Evolutionary conservation across 768 basidiomycete species (phyloP), one percentile per base, ranked within the genome.

Genomic region (Leucocoprinus birnbaumii): DNA sequence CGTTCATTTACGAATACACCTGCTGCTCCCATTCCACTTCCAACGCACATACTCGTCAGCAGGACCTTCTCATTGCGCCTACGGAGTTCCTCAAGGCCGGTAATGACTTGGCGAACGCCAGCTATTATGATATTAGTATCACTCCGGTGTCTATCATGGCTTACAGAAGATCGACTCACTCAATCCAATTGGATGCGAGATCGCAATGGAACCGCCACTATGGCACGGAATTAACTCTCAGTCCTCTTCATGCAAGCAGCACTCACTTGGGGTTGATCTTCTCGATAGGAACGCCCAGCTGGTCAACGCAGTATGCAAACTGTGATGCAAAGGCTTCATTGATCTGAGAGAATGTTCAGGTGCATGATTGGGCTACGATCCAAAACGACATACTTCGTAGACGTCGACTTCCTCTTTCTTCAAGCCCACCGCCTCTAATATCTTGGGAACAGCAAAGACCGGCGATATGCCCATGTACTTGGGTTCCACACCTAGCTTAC

Each of bases 301-400:
- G 75, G 63, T 95, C 88, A 7, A 95, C 84, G 50, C 91, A 94
- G 71, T 94, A 89, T n/a, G 89, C 91, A 57, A 92, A 95, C 65
- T 96, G 94, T 1, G 91, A 94, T 0, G 92, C 93, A 58, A 95
- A 96, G 0, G 94, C 94, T 69, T 94, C 89, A 54, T 93, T 92
- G 59, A 91, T 88, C 89, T 92, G 58, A 10, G 56, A 25, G 50
- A 21, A 16, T 24, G 31, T 19, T 22, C 11, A 37, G 31, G 21
- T 25, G 14, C 2, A 2, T 1, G 18, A 41, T 51, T 51, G 19
- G n/a, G 31, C 4, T 3, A 22, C 27, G 6, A 7, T 22, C 2
- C 16, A 41, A 9, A 16, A 34, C 31, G 3, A n/a, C 67, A 45
- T 52, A 85, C 90, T 78, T 91, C 90, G 65, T 80, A 92, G 13